A percentile compares a stretch with the other conserved stretches of the same genome.
Evolutionary conservation across 257 asterid species (phyloP).

Genomic region (Gynochthodes officinalis): DNA sequence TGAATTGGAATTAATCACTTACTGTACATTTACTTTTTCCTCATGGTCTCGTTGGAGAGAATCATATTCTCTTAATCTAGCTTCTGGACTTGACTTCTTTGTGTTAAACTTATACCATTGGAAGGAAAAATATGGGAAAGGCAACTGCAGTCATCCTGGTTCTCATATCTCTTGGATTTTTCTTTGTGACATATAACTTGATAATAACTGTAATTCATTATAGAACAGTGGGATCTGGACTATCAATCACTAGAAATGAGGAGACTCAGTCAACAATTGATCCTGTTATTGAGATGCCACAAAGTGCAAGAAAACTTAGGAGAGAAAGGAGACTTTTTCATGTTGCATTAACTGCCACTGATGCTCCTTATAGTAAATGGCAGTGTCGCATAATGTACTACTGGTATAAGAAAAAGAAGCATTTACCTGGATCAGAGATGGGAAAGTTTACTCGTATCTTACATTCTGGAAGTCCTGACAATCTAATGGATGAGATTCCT

Average conservation of each 20-base stretch:
- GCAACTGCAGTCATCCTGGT: constrained; percentile 24
- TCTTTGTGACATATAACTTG: constrained; percentile 41
- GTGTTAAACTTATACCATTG: neutral
- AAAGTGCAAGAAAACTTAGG: constrained; percentile 19
- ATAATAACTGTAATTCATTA: constrained; percentile 19
- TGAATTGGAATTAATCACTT: neutral
- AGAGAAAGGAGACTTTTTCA: constrained; percentile 33
- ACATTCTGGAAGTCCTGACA: constrained; percentile 58
- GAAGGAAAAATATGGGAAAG: constrained; percentile 35
- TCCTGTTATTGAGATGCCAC: constrained; percentile 57
- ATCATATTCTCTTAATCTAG: neutral
- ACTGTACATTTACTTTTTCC: neutral
- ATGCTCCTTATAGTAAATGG: constrained; percentile 49
- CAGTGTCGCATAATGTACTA: constrained; percentile 62
- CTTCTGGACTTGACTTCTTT: neutral
- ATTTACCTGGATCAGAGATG: constrained; percentile 56
- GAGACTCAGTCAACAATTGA: constrained; percentile 23
- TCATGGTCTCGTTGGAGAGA: neutral
- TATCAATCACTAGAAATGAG: constrained; percentile 2
- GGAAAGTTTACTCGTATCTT: constrained; percentile 58
- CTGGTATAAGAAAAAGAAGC: constrained; percentile 48
- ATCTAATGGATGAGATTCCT: constrained; percentile 70
- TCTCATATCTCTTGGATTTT: constrained; percentile 33
- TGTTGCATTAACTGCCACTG: constrained; percentile 49
- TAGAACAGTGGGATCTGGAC: constrained; percentile 14